Percentiles rank a stretch among this genome's conserved stretches.
Conservation (phyloP, 2,329 filamentous ascomycete species). For the Teratosphaeria gauchensis region DNA sequence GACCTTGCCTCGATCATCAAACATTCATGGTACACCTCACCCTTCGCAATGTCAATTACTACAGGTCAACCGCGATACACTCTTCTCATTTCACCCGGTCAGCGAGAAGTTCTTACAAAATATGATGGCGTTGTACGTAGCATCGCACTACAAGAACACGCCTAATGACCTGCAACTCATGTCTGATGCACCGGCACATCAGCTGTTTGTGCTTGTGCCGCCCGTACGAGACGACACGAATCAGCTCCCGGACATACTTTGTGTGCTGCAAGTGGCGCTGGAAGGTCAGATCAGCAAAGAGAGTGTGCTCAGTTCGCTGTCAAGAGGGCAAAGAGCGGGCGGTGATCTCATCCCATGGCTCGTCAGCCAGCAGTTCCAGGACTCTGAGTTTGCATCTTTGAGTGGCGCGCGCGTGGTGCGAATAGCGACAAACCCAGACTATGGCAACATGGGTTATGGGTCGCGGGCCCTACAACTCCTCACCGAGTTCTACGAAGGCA, state of each 20-base stretch:
- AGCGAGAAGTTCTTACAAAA: constrained; percentile 96
- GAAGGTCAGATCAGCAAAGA: constrained; percentile 92
- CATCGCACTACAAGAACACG: constrained; percentile 96
- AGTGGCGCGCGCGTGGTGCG: constrained; percentile 87
- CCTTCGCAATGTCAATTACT: constrained; percentile 85
- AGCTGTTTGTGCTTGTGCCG: constrained; percentile 87
- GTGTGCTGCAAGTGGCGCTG: constrained; percentile 85
- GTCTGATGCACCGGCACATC: constrained; percentile 94
- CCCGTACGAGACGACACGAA: constrained; percentile 69
- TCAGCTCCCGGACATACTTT: constrained; percentile 81
- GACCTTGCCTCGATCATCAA: constrained; percentile 69
- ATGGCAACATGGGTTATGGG: constrained; percentile 86
- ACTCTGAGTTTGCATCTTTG: constrained; percentile 87
- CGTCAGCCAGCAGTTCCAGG: constrained; percentile 95
- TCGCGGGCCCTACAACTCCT: constrained; percentile 79
- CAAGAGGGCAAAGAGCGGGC: constrained; percentile 75
- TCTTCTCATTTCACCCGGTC: constrained; percentile 96
- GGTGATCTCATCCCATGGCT: constrained; percentile 97
- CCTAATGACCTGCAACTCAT: constrained; percentile 97
- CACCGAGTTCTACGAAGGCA: constrained; percentile 87
- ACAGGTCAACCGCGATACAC: constrained; percentile 88
- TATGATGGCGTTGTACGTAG: constrained; percentile 96
- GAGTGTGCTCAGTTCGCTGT: constrained; percentile 82
- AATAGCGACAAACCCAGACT: constrained; percentile 94
- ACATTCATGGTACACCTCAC: constrained; percentile 74